phyloP scores from a whole-genome alignment of 768 basidiomycete genomes.

The Leucosporidium scottii region DNA sequence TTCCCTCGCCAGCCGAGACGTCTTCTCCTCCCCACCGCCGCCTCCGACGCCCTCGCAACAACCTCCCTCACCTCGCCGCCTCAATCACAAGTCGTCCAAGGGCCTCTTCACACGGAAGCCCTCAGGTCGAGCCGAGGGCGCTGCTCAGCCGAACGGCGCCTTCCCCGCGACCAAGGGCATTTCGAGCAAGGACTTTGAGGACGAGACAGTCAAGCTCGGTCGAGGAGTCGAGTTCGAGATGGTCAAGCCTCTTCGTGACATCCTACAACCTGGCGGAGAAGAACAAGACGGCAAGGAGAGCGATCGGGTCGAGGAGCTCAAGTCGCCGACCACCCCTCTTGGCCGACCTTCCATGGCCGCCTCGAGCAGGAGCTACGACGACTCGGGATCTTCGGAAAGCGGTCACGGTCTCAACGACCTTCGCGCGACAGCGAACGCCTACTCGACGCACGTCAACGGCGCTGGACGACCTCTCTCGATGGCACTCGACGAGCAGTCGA shows the following conservation, averaged over 20 bases:
- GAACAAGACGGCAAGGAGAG: not conserved
- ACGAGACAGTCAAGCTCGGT: constrained; percentile 27
- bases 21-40: not conserved
- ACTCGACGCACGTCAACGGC: too few relatives aligned
- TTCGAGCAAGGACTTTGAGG: constrained; percentile 23
- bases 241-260: constrained; percentile 20
- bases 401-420: too few relatives aligned
- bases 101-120: not conserved
- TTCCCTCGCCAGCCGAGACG: not conserved
- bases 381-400: too few relatives aligned
- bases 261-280: not conserved
- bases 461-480: not conserved
- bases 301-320: not conserved
- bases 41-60: not conserved
- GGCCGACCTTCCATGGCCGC: not conserved
- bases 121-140: not conserved
- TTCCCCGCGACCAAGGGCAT: constrained; percentile 11
- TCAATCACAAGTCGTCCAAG: constrained; percentile 2
- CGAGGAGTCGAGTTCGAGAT: constrained; percentile 22
- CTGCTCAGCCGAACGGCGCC: not conserved
- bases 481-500: constrained; percentile 4
- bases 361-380: too few relatives aligned
- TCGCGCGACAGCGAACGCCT: too few relatives aligned
- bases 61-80: not conserved
- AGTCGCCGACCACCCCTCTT: not conserved